phyloP scores from a whole-genome alignment of 2,329 filamentous ascomycete genomes.

The Xylaria digitata region DNA sequence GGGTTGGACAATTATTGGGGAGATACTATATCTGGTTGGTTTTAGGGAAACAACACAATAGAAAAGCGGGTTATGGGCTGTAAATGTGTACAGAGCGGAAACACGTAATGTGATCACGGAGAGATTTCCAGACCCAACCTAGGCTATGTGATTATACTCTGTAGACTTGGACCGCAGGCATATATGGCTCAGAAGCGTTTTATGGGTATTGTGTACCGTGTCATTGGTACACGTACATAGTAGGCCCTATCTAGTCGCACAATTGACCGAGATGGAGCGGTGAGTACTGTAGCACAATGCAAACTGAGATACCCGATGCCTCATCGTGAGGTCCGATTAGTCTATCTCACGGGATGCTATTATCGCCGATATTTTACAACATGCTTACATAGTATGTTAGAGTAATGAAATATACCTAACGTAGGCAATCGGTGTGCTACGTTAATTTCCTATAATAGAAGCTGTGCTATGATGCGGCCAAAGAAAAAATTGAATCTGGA shows the following conservation, averaged over 20 bases:
- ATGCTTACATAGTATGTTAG: no score
- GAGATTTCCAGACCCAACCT: no score
- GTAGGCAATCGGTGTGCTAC: no score
- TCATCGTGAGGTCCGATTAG: no score
- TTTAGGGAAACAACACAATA: background rate
- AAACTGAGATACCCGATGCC: background rate
- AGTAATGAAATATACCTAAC: no score
- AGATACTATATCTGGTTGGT: background rate
- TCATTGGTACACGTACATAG: constrained; percentile 11
- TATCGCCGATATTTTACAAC: no score
- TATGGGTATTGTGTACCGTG: background rate
- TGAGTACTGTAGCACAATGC: constrained; percentile 4
- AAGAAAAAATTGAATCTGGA: background rate
- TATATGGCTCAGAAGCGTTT: background rate
- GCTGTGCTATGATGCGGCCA: background rate
- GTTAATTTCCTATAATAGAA: no score
- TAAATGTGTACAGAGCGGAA: background rate
- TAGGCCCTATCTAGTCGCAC: constrained; percentile 12
- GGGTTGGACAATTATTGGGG: background rate
- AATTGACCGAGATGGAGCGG: constrained; percentile 30
- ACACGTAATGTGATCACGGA: background rate
- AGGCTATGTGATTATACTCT: no score
- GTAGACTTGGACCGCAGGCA: no score
- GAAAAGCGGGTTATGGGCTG: background rate
- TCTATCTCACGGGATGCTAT: no score